Percentiles rank a stretch among this genome's conserved stretches.
Evolutionary conservation across 495 filamentous ascomycete species (phyloP).

Genomic region (Aspergillus asperescens): DNA sequence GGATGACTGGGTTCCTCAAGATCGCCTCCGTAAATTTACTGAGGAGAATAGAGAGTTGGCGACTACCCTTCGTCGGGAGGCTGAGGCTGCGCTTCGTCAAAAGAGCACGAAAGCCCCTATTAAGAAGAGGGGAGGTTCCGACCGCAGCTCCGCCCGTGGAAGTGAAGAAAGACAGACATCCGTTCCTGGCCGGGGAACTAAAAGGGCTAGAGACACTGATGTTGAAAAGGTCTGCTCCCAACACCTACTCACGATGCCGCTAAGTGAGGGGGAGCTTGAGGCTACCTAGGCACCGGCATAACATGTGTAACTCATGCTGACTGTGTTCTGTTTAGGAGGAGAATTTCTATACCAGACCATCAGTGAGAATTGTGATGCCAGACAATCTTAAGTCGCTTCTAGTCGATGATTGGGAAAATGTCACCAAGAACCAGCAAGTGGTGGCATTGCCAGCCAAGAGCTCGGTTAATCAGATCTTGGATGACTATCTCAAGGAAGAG

Average conservation of each 20-base stretch:
- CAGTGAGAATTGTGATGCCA: slow-evolving; percentile 72
- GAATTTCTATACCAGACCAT: slow-evolving; percentile 68
- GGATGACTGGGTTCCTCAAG: slow-evolving; percentile 97
- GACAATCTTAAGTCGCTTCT: slow-evolving; percentile 84
- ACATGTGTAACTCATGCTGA: background rate
- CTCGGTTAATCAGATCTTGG: slow-evolving; percentile 70
- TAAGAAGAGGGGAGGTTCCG: slow-evolving; percentile 64
- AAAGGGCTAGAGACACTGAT: slow-evolving; percentile 73
- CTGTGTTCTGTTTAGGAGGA: slow-evolving; percentile 62
- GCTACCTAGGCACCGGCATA: background rate
- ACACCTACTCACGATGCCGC: background rate
- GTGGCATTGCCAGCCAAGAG: slow-evolving; percentile 73
- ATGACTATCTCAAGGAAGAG: slow-evolving; percentile 69
- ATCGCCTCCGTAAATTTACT: slow-evolving; percentile 88
- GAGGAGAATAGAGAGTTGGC: slow-evolving; percentile 90
- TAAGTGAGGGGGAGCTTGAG: background rate
- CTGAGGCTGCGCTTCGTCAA: slow-evolving; percentile 35
- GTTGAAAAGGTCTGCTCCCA: slow-evolving; percentile 69
- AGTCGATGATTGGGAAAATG: slow-evolving; percentile 98
- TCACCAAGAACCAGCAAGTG: slow-evolving; percentile 88
- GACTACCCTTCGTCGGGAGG: slow-evolving; percentile 40
- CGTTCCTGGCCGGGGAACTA: slow-evolving; percentile 59
- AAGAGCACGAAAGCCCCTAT: slow-evolving; percentile 39
- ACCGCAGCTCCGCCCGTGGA: slow-evolving; percentile 71
- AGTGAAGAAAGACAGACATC: slow-evolving; percentile 81